phyloP scores from a whole-genome alignment of 352 stramenopile species.

The Stephanocyclus meneghinianus region DNA sequence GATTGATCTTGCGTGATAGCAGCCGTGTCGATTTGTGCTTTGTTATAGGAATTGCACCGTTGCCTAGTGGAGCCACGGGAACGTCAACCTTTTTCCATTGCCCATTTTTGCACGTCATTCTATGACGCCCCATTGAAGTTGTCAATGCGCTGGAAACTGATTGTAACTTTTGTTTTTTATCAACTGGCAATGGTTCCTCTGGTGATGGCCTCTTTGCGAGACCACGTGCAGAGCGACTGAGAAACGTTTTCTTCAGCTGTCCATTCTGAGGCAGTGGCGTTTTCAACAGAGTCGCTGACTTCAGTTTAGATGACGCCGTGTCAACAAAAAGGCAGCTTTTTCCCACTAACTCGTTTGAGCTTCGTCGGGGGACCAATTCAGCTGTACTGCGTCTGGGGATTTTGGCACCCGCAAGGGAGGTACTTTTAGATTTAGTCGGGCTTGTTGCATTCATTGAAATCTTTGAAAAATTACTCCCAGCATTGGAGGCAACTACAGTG shows the following conservation, averaged over 20 bases:
- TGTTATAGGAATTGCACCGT: conserved; percentile 1
- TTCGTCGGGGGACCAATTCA: not conserved
- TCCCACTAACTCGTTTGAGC: not conserved
- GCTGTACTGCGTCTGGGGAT: not conserved
- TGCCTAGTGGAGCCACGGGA: not conserved
- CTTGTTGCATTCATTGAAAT: not conserved
- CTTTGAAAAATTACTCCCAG: not conserved
- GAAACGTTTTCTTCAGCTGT: not conserved
- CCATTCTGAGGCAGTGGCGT: not conserved
- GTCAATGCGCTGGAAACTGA: not conserved
- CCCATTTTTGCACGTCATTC: conserved; percentile 5
- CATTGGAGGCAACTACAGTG: not conserved
- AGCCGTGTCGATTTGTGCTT: conserved; percentile 12
- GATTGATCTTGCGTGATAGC: not conserved
- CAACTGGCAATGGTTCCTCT: not conserved
- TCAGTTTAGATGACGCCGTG: not conserved
- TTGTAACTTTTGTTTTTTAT: conserved; percentile 10
- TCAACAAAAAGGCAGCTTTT: not conserved
- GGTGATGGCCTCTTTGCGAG: not conserved
- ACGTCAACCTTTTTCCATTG: not conserved
- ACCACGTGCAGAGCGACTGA: conserved; percentile 5
- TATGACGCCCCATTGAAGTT: not conserved
- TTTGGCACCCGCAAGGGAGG: not conserved
- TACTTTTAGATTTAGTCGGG: not conserved
- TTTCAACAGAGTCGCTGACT: not conserved